phyloP scores from a whole-genome alignment of 495 filamentous ascomycete species.

The Corynascus novoguineensis region DNA sequence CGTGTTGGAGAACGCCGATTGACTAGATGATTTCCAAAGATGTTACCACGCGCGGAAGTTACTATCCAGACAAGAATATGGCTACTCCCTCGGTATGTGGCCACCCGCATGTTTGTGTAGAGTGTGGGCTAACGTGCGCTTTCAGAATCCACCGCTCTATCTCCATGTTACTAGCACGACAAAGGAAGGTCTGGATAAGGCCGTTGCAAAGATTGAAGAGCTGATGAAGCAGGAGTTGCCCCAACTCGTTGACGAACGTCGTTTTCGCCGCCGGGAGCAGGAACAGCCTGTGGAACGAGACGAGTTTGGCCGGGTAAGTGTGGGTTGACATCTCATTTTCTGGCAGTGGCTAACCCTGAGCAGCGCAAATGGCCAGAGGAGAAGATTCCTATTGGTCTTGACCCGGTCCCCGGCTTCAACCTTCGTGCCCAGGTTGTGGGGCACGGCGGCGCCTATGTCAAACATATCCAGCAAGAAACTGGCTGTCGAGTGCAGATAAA shows the following conservation, averaged over 20 bases:
- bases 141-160: constrained; percentile 87
- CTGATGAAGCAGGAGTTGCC: constrained; percentile 95
- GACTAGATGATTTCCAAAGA: constrained; percentile 64
- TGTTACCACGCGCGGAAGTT: constrained; percentile 96
- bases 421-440: constrained; percentile 92
- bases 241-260: constrained; percentile 89
- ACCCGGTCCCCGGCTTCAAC: constrained; percentile 93
- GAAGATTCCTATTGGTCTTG: constrained; percentile 81
- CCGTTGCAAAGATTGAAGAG: constrained; percentile 79
- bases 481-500: constrained; percentile 96
- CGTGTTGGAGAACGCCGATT: constrained; percentile 51
- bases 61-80: constrained; percentile 97
- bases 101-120: not conserved
- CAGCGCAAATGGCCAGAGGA: constrained; percentile 99
- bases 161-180: constrained; percentile 92
- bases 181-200: constrained; percentile 85
- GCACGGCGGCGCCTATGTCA: constrained; percentile 87
- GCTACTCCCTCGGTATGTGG: constrained; percentile 72
- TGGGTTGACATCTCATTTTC: not conserved
- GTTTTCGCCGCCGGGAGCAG: constrained; percentile 83
- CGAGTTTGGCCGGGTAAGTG: constrained; percentile 84
- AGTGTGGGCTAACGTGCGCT: constrained; percentile 13
- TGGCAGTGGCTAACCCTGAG: constrained; percentile 30
- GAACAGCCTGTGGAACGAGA: constrained; percentile 90
- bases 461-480: constrained; percentile 94